Evolutionary conservation across 768 basidiomycete genomes (phyloP), one percentile per base, ranked within the genome.

Genomic region (Pleurotus citrinopileatus): DNA sequence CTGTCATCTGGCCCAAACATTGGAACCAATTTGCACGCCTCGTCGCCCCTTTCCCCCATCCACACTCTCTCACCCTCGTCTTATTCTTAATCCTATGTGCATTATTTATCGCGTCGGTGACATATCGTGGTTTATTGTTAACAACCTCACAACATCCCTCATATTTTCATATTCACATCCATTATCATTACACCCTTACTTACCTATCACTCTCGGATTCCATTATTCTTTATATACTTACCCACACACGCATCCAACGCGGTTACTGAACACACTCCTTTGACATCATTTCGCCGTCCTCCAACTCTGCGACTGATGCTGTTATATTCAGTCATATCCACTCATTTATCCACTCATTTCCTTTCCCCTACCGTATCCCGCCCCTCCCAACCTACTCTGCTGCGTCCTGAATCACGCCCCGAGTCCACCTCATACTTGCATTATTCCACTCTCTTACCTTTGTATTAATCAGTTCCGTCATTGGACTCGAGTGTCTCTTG

Each of bases 211-310:
- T 22, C 13, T 22, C 42, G 23, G 17, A 17, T 19, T 26, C 20
- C 19, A 5, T 44, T 22, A 25, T 26, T 44, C 42, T 44, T 32
- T 13, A 6, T 32, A 13, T 32, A 32, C 29, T 6, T 32, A 32
- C 29, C 6, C 29, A 44, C 22, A 26, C 22, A 23, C 42, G 42
- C 42, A 44, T 23, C 22, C 22, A 44, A 44, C 42, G 42, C 42
- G 42, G 15, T 22, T n/a, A n/a, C n/a, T n/a, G n/a, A n/a, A 44
- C 42, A 44, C 42, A 23, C 42, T 44, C 42, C 42, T 44, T 44
- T 26, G 22, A 4, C 7, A 44, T 44, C 42, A 32, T 32, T 44
- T 23, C 42, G 42, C 22, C 17, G 42, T 44, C 17, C 42, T 5
- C 42, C 10, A 44, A 44, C 20, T 26, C 42, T 44, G 42, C 42